Conservation (phyloP, 202 grass and related monocot genomes). For the Alloteropsis angusta region DNA sequence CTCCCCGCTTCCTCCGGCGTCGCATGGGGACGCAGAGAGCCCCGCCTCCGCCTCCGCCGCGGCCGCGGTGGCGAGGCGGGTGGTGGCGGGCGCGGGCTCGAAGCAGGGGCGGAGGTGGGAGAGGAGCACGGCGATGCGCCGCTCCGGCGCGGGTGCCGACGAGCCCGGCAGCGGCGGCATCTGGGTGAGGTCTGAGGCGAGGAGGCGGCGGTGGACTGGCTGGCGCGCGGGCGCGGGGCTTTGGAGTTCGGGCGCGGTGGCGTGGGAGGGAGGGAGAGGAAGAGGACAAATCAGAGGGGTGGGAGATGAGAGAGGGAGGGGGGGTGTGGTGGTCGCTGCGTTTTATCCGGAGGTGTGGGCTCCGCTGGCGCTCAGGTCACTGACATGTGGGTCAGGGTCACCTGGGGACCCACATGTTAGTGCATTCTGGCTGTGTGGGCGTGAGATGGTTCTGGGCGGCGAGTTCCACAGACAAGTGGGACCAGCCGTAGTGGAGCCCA, state of each 20-base stretch:
- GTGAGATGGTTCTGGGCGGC: not conserved
- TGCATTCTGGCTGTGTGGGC: not conserved
- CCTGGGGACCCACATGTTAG: not conserved
- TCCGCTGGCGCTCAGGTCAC: not conserved
- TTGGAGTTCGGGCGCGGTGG: constrained; percentile 25
- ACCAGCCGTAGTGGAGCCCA: too few species aligned
- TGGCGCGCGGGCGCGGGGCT: not conserved
- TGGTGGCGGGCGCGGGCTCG: not conserved
- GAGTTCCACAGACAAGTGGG: not conserved
- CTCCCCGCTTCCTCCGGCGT: not conserved
- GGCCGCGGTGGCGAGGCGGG: not conserved
- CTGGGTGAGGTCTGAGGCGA: not conserved
- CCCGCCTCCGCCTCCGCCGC: not conserved
- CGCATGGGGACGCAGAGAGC: constrained; percentile 1
- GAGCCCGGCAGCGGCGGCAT: not conserved
- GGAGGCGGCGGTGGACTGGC: not conserved
- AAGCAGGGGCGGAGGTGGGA: constrained; percentile 31
- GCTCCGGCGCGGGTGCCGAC: not conserved
- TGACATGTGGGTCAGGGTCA: not conserved
- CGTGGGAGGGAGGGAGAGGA: not conserved
- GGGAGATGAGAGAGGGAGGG: not conserved
- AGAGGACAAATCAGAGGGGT: constrained; percentile 1
- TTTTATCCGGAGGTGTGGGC: constrained; percentile 23
- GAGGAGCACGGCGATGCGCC: constrained; percentile 47
- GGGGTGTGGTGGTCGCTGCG: not conserved